Evolutionary conservation across 345 rosid species (phyloP), one percentile per base, ranked within the genome.

Genomic region (Syzygium grande): DNA sequence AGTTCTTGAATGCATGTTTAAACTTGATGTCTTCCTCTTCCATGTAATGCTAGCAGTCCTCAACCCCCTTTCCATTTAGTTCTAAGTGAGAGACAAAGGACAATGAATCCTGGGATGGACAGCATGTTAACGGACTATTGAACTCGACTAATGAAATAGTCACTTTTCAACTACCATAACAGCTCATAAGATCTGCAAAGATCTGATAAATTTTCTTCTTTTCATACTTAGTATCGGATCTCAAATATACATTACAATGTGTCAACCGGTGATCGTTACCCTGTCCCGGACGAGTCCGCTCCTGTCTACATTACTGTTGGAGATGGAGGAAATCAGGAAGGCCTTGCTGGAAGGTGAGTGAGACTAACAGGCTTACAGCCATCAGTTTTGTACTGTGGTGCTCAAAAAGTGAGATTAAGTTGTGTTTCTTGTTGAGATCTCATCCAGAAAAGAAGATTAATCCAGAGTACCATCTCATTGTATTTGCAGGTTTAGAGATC

Each of bases 291-390:
- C 89, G 90, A 97, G 87, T 96, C 94, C 54, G 98, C 98, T 80
- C 99, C 99, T 3, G 92, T 98, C 86, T 96, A 98, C 92, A 92
- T 96, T 25, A 98, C 97, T 14, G 97, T 97, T 84, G 98, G 99
- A 87, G 99, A 97, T 87, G 99, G 99, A 46, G 99, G 99, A 89
- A 97, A 97, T 90, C 97, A 94, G 92, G 99, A 94, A 93, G 99
- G 98, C 89, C 94, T 97, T 68, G 98, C 98, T 7, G 92, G 88
- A 91, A 93, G 91, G 99, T 96, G 85, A 94, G 93, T 52, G 53
- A 46, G 53, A 23, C 43, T 6, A 73, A 56, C 49, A 84, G 17
- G 11, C 38, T 53, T 38, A 53, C n/a, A 19, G 43, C 79, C 46
- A 86, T 43, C 22, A 77, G 5, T 11, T 53, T 30, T 52, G 53